Evolutionary conservation across 768 basidiomycete genomes (phyloP).

Genomic region (Chalciporus pseudorubinellus): DNA sequence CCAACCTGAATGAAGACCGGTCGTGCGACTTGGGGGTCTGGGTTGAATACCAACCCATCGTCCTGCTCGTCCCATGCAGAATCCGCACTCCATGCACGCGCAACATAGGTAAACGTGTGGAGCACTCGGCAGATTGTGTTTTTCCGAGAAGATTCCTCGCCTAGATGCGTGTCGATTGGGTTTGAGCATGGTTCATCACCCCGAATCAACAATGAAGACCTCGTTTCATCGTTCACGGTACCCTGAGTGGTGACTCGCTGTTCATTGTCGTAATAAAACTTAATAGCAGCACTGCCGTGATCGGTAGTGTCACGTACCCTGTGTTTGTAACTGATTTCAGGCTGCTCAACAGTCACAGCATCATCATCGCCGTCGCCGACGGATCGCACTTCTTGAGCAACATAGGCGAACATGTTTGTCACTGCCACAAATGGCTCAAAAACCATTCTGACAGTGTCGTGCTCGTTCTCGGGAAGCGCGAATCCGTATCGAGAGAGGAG

Average conservation of each 20-base stretch:
- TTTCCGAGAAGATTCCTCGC: constrained; percentile 16
- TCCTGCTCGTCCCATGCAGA: constrained; percentile 26
- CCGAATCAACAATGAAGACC: constrained; percentile 2
- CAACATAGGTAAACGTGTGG: constrained; percentile 20
- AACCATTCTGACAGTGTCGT: constrained; percentile 48
- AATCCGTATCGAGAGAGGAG: constrained; percentile 74
- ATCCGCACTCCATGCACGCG: constrained; percentile 22
- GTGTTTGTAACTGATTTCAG: constrained; percentile 26
- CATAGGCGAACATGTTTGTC: constrained; percentile 11
- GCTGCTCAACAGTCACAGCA: constrained; percentile 9
- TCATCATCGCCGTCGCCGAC: constrained; percentile 13
- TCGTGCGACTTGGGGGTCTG: constrained; percentile 19
- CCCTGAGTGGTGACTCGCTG: constrained; percentile 20
- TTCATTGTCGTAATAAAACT: constrained; percentile 22
- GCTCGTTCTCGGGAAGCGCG: constrained; percentile 66
- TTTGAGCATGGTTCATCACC: background rate
- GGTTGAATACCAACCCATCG: constrained; percentile 27
- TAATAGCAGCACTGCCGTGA: constrained; percentile 22
- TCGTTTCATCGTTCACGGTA: constrained; percentile 6
- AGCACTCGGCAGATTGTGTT: constrained; percentile 11
- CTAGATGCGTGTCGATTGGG: background rate
- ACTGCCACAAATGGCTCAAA: constrained; percentile 19
- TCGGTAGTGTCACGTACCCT: constrained; percentile 23
- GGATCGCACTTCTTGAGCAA: constrained; percentile 5
- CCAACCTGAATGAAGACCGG: constrained; percentile 11